Base-by-base conservation (phyloP, 768 basidiomycete genomes). In the Serendipita indica region DNA sequence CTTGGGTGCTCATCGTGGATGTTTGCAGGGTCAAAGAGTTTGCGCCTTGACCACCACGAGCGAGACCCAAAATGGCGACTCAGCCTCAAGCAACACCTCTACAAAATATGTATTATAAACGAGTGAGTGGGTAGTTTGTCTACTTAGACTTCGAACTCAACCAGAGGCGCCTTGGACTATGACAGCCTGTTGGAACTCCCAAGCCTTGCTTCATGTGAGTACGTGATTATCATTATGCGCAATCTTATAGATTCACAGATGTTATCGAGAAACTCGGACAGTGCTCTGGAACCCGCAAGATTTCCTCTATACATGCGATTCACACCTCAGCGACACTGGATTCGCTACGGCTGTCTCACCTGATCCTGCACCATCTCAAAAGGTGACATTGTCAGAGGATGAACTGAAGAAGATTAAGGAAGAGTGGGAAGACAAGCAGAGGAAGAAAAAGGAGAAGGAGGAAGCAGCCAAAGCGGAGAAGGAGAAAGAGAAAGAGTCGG, bases 241-340 rank as follows among this genome's bases (percentile, higher is more conserved):
- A 28, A 54, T 37, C 49, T 54, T 10, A 54, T 14, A 27, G 33
- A 60, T 69, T 57, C 70, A 69, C 58, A 67, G 71, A 45, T 72
- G 92, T 73, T 78, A 76, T 69, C 82, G 83, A 65, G 86, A 86
- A 5, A 89, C 90, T 0, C 80, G 78, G 18, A 86, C 79, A 12
- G 91, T 93, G 30, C 80, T 96, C 20, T 86, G 90, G 20, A 81
- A 87, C 66, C 82, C 85, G 6, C 73, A 79, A 10, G 93, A 96
- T 70, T 96, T 92, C 67, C 59, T 97, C 32, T 96, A 94, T 69
- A 77, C 81, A 0, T 97, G 93, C 66, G 76, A 80, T 1, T 69
- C 71, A n/a, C 93, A 97, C 71, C 78, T 96, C 58, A 72, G 74
- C 3, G 92, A 97, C 68, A 71, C 73, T 27, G 88, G 81, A 20